Evolutionary conservation across 2,329 filamentous ascomycete genomes (phyloP).

Genomic region (Beauveria asiatica): DNA sequence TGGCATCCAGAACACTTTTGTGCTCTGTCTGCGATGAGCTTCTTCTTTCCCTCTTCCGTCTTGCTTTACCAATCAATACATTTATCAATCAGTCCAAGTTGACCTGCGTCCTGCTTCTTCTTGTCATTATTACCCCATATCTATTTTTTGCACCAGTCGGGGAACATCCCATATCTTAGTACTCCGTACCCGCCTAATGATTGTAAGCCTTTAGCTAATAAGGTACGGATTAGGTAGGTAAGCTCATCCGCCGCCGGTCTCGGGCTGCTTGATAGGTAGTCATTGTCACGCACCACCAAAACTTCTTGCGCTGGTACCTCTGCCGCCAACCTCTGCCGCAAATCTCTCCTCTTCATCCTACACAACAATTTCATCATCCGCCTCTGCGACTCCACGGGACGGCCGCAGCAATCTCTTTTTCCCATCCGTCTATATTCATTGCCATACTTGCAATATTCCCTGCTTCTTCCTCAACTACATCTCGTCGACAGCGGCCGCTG

Average conservation of each 20-base stretch:
- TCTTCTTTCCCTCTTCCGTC: too few species aligned
- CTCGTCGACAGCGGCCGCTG: slow-evolving; percentile 7
- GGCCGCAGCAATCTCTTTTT: not conserved
- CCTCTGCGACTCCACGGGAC: slow-evolving; percentile 1
- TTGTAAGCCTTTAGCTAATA: not conserved
- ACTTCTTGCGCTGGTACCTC: not conserved
- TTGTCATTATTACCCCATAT: not conserved
- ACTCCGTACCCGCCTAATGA: not conserved
- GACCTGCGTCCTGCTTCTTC: not conserved
- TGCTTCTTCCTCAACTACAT: not conserved
- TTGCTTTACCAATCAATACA: not conserved
- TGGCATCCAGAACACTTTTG: too few species aligned
- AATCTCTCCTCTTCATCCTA: slow-evolving; percentile 1
- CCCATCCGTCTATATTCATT: not conserved
- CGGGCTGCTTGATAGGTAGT: slow-evolving; percentile 1
- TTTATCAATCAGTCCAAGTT: not conserved
- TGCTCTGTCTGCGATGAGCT: too few species aligned
- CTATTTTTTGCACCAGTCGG: not conserved
- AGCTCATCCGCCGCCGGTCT: slow-evolving; percentile 9
- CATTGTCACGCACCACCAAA: slow-evolving; percentile 8
- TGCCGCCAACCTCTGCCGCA: not conserved
- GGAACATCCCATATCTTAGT: not conserved
- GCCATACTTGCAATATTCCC: not conserved
- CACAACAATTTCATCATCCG: not conserved
- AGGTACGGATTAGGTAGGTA: too few species aligned